Percentiles rank a stretch among this genome's conserved stretches.
Conservation (phyloP, 208 protist species). For the Angomonas ambiguus region DNA sequence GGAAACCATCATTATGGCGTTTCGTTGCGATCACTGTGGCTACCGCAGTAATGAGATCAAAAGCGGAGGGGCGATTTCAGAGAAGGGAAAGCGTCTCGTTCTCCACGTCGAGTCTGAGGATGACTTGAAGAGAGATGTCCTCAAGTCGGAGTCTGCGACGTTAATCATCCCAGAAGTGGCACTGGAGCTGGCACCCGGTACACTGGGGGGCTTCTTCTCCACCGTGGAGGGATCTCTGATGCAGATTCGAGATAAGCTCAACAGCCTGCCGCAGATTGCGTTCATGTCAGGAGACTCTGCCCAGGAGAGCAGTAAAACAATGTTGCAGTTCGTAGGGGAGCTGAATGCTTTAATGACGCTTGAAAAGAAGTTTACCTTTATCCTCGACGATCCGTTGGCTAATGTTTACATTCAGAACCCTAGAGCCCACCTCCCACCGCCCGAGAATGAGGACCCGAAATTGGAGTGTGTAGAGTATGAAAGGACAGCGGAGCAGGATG, state of each 20-base stretch:
- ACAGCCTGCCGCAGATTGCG: slow-evolving; percentile 67
- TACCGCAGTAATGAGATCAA: slow-evolving; percentile 95
- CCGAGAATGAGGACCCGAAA: slow-evolving; percentile 82
- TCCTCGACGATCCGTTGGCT: slow-evolving; percentile 90
- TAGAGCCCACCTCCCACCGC: slow-evolving; percentile 73
- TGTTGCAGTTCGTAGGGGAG: slow-evolving; percentile 78
- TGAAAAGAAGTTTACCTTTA: slow-evolving; percentile 85
- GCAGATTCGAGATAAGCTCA: slow-evolving; percentile 85
- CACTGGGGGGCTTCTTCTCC: slow-evolving; percentile 93
- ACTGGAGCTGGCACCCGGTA: slow-evolving; percentile 84
- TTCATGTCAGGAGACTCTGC: slow-evolving; percentile 77
- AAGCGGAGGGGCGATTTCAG: slow-evolving; percentile 78
- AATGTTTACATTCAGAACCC: slow-evolving; percentile 94
- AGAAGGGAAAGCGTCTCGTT: slow-evolving; percentile 65
- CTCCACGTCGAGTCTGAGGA: slow-evolving; percentile 64
- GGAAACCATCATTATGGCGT: slow-evolving; percentile 92
- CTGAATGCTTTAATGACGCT: slow-evolving; percentile 62
- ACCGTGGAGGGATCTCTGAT: slow-evolving; percentile 91
- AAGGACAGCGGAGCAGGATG: slow-evolving; percentile 90
- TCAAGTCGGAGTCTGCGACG: slow-evolving; percentile 92
- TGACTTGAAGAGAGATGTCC: slow-evolving; percentile 92
- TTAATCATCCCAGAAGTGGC: slow-evolving; percentile 86
- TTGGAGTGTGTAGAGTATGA: slow-evolving; percentile 75
- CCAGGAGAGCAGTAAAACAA: slow-evolving; percentile 49
- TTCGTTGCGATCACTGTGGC: slow-evolving; percentile 91